Conservation (phyloP, 495 filamentous ascomycete genomes). For the Penicillium verhagenii region DNA sequence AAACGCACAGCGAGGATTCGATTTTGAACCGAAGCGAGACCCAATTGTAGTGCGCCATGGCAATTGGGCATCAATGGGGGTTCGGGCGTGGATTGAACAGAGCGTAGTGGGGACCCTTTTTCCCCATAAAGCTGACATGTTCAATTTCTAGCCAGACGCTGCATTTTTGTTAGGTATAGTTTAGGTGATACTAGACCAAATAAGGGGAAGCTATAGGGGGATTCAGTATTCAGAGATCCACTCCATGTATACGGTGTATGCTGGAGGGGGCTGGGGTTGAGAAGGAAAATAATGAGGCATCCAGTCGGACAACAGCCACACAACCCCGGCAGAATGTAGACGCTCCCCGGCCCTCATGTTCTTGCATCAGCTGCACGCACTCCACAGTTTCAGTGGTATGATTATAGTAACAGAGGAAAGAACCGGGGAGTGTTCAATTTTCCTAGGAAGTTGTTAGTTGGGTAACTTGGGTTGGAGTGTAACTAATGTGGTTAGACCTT, state of each 20-base stretch:
- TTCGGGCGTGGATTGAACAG: slow-evolving; percentile 22
- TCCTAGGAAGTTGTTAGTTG: neutral
- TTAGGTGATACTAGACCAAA: neutral
- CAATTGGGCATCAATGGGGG: slow-evolving; percentile 46
- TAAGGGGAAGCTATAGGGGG: neutral
- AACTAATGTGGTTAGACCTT: too few species aligned
- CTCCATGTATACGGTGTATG: neutral
- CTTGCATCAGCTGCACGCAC: slow-evolving; percentile 1
- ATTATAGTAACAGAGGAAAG: neutral
- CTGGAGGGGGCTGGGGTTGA: neutral
- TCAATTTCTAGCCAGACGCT: slow-evolving; percentile 32
- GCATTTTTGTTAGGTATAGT: slow-evolving; percentile 1
- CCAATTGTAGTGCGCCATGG: slow-evolving; percentile 32
- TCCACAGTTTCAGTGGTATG: neutral
- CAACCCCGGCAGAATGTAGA: neutral
- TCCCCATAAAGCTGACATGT: slow-evolving; percentile 37
- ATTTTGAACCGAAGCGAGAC: slow-evolving; percentile 26
- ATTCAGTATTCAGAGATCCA: neutral
- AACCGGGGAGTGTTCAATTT: neutral
- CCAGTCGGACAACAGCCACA: neutral
- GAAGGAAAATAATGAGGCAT: slow-evolving; percentile 2
- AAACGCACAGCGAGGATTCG: slow-evolving; percentile 24
- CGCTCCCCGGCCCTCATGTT: neutral
- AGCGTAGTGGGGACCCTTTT: slow-evolving; percentile 19
- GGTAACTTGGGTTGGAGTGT: neutral